A percentile compares a stretch with the other conserved stretches of the same genome.
Conservation (phyloP, 2,329 filamentous ascomycete genomes). For the Biscogniauxia sp. region DNA sequence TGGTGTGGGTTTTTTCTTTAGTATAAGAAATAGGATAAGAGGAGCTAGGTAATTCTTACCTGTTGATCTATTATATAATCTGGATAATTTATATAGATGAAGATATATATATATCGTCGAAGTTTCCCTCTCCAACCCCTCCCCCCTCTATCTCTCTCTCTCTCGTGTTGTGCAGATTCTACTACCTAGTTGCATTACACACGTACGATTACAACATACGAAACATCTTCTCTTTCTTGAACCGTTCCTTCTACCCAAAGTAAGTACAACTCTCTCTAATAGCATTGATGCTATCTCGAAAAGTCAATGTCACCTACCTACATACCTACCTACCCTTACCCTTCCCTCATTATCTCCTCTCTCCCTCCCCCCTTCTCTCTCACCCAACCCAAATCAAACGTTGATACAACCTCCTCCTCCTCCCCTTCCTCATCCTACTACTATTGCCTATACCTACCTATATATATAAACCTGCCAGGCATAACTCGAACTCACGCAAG, state of each 20-base stretch:
- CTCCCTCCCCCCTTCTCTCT: neutral
- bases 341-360: no score
- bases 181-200: neutral
- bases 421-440: neutral
- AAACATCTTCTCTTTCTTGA: neutral
- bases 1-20: neutral
- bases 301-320: neutral
- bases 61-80: no score
- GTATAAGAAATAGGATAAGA: neutral
- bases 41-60: neutral
- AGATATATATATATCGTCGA: neutral
- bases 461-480: slow-evolving; percentile 2
- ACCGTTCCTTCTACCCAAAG: neutral
- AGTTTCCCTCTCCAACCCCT: no score
- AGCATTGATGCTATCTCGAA: neutral
- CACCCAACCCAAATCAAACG: neutral
- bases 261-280: neutral
- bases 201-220: neutral
- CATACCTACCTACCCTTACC: neutral
- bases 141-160: no score
- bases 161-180: neutral
- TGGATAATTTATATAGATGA: neutral
- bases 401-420: neutral
- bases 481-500: slow-evolving; percentile 19
- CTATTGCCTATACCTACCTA: slow-evolving; percentile 3